Percentiles rank a stretch among this genome's conserved stretches.
These are phyloP conservation scores for Mucor velutinosus DNA, from an alignment of 371 early-diverging fungal species.

Conservation along the genomic window DNA sequence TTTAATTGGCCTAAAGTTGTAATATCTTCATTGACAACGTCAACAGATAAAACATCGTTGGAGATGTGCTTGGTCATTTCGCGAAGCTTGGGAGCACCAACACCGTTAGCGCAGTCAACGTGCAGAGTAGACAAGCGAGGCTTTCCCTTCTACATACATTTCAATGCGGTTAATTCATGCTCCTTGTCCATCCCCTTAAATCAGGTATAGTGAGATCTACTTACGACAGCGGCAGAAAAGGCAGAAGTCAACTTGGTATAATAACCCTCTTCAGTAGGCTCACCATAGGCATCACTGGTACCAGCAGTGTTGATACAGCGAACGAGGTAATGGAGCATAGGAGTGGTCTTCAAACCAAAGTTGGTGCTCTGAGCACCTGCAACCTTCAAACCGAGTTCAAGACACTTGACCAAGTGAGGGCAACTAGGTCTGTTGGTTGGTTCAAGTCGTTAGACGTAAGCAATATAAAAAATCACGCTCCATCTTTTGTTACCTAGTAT, in stretches of 20 bases:
- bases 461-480: conserved; percentile 3
- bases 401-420: conserved; percentile 74
- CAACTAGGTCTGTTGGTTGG: conserved; percentile 78
- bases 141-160: conserved; percentile 61
- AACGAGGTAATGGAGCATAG: conserved; percentile 96
- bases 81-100: conserved; percentile 92
- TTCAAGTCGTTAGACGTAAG: not conserved
- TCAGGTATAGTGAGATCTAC: conserved; percentile 20
- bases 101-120: conserved; percentile 97
- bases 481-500: conserved; percentile 77
- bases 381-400: conserved; percentile 80
- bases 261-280: conserved; percentile 91
- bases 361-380: conserved; percentile 73
- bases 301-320: conserved; percentile 86
- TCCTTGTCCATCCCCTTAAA: conserved; percentile 19
- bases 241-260: conserved; percentile 86
- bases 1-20: conserved; percentile 76
- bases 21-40: conserved; percentile 76
- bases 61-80: conserved; percentile 72
- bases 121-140: conserved; percentile 67
- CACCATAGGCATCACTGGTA: conserved; percentile 86
- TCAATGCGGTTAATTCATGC: conserved; percentile 24
- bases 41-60: conserved; percentile 63
- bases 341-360: conserved; percentile 95
- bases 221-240: conserved; percentile 79